A percentile compares a stretch with the other conserved stretches of the same genome.
phyloP scores from a whole-genome alignment of 192 early-diverging fungal genomes.

The Entophlyctis luteolus region DNA sequence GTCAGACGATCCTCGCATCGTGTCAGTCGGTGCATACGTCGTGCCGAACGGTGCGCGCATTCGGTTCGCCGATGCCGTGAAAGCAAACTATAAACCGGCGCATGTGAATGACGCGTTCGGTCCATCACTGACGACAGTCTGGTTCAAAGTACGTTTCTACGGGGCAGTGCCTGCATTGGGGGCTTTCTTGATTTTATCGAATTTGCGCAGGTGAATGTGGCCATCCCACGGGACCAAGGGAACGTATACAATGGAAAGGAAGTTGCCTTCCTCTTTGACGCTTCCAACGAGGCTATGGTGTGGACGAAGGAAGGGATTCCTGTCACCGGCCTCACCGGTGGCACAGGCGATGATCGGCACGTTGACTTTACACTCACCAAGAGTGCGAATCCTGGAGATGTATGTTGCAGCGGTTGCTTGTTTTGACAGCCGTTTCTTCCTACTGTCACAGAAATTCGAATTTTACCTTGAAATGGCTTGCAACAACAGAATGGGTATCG shows the following conservation, averaged over 20 bases:
- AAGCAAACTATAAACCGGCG: slow-evolving; percentile 61
- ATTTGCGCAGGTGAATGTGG: slow-evolving; percentile 46
- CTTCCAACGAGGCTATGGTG: slow-evolving; percentile 83
- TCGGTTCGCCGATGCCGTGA: slow-evolving; percentile 70
- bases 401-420: not conserved
- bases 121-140: slow-evolving; percentile 58
- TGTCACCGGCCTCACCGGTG: slow-evolving; percentile 87
- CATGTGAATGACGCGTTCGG: slow-evolving; percentile 73
- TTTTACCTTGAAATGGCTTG: slow-evolving; percentile 89
- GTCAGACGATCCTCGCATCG: slow-evolving; percentile 46
- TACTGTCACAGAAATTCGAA: slow-evolving; percentile 38
- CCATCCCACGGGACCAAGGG: slow-evolving; percentile 64
- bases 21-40: slow-evolving; percentile 45
- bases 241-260: slow-evolving; percentile 70
- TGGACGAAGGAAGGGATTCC: slow-evolving; percentile 79
- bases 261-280: slow-evolving; percentile 85
- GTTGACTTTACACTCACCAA: slow-evolving; percentile 50
- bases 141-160: slow-evolving; percentile 32
- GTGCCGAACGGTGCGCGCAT: slow-evolving; percentile 67
- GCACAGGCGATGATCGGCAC: slow-evolving; percentile 50
- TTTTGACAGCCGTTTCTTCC: not conserved
- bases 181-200: not conserved
- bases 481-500: slow-evolving; percentile 89
- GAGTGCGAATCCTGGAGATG: slow-evolving; percentile 39
- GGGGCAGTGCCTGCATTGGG: not conserved